Evolutionary conservation across 768 basidiomycete species (phyloP).

Genomic region (Coprinellus aureogranulatus): DNA sequence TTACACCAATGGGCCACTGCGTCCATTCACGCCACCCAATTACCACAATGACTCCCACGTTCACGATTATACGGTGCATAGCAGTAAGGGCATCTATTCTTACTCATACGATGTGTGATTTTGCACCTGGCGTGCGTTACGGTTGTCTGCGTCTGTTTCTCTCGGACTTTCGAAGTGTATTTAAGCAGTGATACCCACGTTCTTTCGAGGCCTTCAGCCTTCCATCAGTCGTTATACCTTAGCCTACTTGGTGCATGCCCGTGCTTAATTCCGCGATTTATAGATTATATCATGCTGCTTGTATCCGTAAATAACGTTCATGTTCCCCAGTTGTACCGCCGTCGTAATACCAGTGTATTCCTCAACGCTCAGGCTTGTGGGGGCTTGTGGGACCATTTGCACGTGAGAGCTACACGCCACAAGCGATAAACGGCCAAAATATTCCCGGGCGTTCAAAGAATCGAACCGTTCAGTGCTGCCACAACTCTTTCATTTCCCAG

Average conservation of each 20-base stretch:
- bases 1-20: not conserved
- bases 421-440: constrained; percentile 7
- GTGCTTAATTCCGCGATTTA: too few species aligned
- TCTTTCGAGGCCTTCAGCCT: not conserved
- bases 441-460: constrained; percentile 6
- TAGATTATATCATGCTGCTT: not conserved
- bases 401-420: constrained; percentile 1
- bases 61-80: not conserved
- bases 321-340: not conserved
- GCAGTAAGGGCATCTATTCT: not conserved
- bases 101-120: not conserved
- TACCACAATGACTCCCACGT: not conserved
- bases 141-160: too few species aligned
- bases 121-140: not conserved
- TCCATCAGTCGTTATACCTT: not conserved
- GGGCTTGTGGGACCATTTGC: not conserved
- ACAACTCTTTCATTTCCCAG: not conserved
- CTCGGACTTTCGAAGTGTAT: too few species aligned
- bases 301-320: not conserved
- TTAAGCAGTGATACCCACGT: not conserved
- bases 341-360: not conserved
- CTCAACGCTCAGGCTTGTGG: not conserved
- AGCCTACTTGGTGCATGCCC: too few species aligned
- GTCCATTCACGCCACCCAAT: not conserved
- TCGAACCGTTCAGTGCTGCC: constrained; percentile 7